Percentiles rank a stretch among this genome's conserved stretches.
Evolutionary conservation across 805 yeast genomes (phyloP).

Genomic region (Kockiozyma suomiensis): DNA sequence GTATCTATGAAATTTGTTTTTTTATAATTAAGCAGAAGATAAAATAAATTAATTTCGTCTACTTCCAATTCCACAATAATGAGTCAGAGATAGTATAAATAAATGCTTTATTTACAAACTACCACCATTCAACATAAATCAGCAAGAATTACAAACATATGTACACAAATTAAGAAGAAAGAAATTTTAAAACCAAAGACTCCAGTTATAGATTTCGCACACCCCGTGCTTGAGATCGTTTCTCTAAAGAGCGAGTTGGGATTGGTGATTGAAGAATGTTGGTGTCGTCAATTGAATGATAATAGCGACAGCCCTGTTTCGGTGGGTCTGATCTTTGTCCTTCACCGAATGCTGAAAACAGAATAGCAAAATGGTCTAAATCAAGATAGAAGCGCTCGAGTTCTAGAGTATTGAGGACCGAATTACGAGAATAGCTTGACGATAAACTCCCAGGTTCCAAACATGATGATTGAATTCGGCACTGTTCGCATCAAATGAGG

Average conservation of each 20-base stretch:
- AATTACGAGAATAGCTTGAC: constrained; percentile 51
- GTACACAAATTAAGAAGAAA: not conserved
- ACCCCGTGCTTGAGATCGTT: too few species aligned
- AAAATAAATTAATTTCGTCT: too few species aligned
- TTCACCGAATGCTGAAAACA: too few species aligned
- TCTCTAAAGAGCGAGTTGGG: too few species aligned
- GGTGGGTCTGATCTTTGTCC: too few species aligned
- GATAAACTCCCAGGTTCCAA: constrained; percentile 96
- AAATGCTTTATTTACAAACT: not conserved
- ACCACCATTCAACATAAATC: not conserved
- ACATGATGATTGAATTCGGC: constrained; percentile 97
- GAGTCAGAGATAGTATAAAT: not conserved
- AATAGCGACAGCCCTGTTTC: too few species aligned
- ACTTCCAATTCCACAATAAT: not conserved
- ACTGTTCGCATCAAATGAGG: constrained; percentile 96
- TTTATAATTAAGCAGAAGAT: too few species aligned
- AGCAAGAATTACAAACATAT: not conserved
- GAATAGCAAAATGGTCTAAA: too few species aligned
- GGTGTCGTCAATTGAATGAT: too few species aligned
- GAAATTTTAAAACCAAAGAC: not conserved
- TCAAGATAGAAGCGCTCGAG: too few species aligned
- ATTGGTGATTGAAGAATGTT: too few species aligned
- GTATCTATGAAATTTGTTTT: too few species aligned
- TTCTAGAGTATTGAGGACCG: not conserved
- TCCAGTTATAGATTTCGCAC: not conserved